These are phyloP conservation scores for Chaetomium sp. DNA, from an alignment of 2,329 filamentous ascomycete species.

Conservation along the genomic window DNA sequence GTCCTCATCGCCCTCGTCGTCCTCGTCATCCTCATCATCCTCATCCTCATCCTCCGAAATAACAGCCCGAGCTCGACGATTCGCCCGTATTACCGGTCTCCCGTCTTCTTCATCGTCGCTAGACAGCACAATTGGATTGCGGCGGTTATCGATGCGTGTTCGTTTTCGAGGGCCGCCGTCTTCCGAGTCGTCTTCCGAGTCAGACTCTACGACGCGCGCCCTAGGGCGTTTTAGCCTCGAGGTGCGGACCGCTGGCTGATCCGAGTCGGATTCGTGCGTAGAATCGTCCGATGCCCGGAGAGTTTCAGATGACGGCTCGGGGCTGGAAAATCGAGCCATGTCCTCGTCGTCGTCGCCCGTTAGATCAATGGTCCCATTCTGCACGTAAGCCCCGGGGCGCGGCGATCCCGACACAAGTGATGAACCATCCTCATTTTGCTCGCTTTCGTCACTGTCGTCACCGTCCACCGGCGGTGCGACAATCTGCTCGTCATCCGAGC, in stretches of 20 bases:
- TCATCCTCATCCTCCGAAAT: slow-evolving; percentile 6
- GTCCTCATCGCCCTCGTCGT: slow-evolving; percentile 1
- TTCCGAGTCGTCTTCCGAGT: slow-evolving; percentile 26
- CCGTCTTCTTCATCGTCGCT: slow-evolving; percentile 23
- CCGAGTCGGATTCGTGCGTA: slow-evolving; percentile 18
- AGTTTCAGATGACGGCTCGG: slow-evolving; percentile 25
- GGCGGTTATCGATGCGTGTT: slow-evolving; percentile 6
- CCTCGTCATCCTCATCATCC: slow-evolving; percentile 5
- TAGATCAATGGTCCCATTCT: slow-evolving; percentile 3
- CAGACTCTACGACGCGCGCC: slow-evolving; percentile 23
- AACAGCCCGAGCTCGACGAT: slow-evolving; percentile 11
- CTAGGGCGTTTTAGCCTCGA: slow-evolving; percentile 19
- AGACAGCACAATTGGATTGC: slow-evolving; percentile 7
- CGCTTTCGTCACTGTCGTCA: slow-evolving; percentile 15
- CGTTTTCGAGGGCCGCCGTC: slow-evolving; percentile 17
- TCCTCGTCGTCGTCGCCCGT: slow-evolving; percentile 2
- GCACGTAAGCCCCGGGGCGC: background rate
- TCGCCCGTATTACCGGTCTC: background rate
- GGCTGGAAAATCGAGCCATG: slow-evolving; percentile 25
- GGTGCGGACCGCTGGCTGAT: slow-evolving; percentile 4
- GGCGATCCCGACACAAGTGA: background rate
- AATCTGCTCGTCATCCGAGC: slow-evolving; percentile 17
- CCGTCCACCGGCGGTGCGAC: slow-evolving; percentile 9
- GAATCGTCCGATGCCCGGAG: slow-evolving; percentile 10
- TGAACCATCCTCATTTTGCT: slow-evolving; percentile 2